Evolutionary conservation across 306 rosid species (phyloP), one percentile per base, ranked within the genome.

Genomic region (Corylus heterophylla): DNA sequence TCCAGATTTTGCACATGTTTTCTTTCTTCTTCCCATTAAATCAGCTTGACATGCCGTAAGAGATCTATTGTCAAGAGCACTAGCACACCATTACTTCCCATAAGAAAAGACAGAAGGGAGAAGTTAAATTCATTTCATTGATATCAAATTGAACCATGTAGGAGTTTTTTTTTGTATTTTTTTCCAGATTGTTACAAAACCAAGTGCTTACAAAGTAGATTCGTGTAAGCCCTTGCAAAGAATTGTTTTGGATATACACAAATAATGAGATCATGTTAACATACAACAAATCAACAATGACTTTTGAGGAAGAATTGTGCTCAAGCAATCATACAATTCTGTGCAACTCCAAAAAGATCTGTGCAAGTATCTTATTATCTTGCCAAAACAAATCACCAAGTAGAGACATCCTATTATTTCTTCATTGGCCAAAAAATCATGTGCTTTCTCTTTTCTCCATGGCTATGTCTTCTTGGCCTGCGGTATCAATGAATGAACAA

Each of bases 381-480:
- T 63, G 37, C 47, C 71, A 73, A 56, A 59, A 27, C 66, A 76
- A 49, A 59, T 56, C 54, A 7, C 20, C 61, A 81, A 27, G 76
- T 12, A 55, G 20, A 49, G 66, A 79, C 56, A 78, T 70, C 50
- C 70, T 73, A 73, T 59, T 20, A 78, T 52, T 84, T 74, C 76
- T 76, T 27, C 76, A 74, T 59, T 81, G 75, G 79, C 61, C 59
- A 77, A 75, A 73, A 51, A 51, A 71, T 71, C 52, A 59, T 29
- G 37, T 67, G 66, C 31, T 67, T 35, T 54, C 48, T 71, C 78
- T 25, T 67, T 35, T 54, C 48, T 71, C 78, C 78, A 70, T n/a
- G 55, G 87, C 81, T 84, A 95, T 50, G 90, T 20, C 82, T 90
- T 91, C 83, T 86, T 93, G 79, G 97, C 94, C 98, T 92, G 93